phyloP scores from a whole-genome alignment of 208 protist genomes.

The Acanthamoeba sp. region DNA sequence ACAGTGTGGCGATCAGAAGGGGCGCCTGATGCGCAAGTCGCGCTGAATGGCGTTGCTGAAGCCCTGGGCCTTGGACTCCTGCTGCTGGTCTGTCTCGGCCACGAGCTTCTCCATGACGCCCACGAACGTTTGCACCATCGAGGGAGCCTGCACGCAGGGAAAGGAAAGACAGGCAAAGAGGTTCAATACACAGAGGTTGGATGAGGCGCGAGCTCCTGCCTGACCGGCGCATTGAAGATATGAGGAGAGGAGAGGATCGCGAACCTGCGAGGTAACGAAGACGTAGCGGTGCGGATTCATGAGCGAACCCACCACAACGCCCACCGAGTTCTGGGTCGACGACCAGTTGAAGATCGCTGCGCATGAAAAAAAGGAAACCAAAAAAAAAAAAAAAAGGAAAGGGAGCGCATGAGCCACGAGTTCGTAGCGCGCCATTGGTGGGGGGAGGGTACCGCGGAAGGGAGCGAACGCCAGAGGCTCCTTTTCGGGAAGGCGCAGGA shows the following conservation, averaged over 20 bases:
- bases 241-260: neutral
- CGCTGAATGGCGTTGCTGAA: neutral
- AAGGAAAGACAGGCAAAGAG: neutral
- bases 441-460: neutral
- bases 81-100: neutral
- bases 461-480: conserved; percentile 31
- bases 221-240: no score
- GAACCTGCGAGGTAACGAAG: conserved; percentile 4
- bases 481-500: conserved; percentile 3
- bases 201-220: no score
- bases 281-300: conserved; percentile 42
- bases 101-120: neutral
- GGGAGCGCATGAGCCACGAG: no score
- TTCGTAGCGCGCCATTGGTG: no score
- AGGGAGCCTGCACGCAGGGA: neutral
- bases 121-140: conserved; percentile 7
- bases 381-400: neutral
- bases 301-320: conserved; percentile 10
- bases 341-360: conserved; percentile 43
- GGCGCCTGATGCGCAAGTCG: neutral
- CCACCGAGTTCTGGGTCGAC: neutral
- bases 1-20: neutral
- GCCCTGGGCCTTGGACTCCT: conserved; percentile 17
- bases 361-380: no score
- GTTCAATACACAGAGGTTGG: no score